Base-by-base conservation (phyloP, 768 basidiomycete species). In the Collybia mongolica region DNA sequence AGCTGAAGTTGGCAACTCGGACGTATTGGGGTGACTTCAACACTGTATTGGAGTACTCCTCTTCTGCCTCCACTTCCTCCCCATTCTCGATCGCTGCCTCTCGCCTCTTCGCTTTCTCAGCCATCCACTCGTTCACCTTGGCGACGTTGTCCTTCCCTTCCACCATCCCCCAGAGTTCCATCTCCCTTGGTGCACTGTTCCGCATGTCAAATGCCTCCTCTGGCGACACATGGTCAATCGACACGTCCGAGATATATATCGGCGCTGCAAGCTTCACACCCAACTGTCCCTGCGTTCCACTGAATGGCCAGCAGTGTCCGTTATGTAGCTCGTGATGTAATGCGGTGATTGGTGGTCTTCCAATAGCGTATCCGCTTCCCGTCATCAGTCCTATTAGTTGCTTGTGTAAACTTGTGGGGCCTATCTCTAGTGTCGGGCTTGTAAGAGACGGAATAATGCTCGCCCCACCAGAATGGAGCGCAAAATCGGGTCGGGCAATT, bases 261-360 rank as follows among this genome's bases (percentile, higher is more conserved):
- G 92, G 93, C 5, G 79, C 77, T 2, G 84, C 83, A 23, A 99
- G 82, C 29, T 76, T 73, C 24, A 99, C 84, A 4, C 92, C 96
- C 8, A 98, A 70, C 60, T 90, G 90, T 3, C 95, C 96, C 42
- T 79, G 65, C 15, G 74, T 60, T 0, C 95, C 95, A 5, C 71
- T 72, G 71, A 98, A 93, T 1, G 96, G 91, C 94, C 96, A 99
- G 68, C 96, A 99, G 49, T 86, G 79, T 2, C 97, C 96, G 28
- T 83, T 83, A 48, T 87, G 80, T 22, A 76, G 72, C 54, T 97
- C 92, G 51, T 90, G 86, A 60, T 96, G 88, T n/a, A 99, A 74
- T 2, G 91, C 92, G 0, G 82, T 88, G 43, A 93, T 82, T 0
- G 96, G 94, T 1, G 91, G 81, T 14, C 84, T 82, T n/a, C 92